A percentile compares a stretch with the other conserved stretches of the same genome.
Conservation (phyloP, 768 basidiomycete genomes). For the Inosperma sp. region DNA sequence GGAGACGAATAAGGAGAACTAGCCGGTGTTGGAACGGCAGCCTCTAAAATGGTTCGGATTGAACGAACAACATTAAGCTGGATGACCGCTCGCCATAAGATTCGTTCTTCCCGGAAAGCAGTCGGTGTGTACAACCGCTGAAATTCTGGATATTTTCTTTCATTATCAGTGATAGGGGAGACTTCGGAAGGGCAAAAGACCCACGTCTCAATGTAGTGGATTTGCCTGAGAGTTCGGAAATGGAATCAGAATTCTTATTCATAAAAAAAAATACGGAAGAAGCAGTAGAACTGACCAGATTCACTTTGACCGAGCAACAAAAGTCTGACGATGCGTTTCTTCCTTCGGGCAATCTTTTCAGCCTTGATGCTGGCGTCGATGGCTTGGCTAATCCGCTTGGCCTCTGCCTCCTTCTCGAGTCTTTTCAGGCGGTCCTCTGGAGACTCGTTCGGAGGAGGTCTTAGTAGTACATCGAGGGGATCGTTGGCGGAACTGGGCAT, state of each 20-base stretch:
- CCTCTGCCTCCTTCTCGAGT: conserved; percentile 60
- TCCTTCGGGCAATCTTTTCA: conserved; percentile 57
- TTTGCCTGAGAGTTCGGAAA: conserved; percentile 59
- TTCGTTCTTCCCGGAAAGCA: conserved; percentile 69
- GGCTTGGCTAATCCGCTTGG: conserved; percentile 55
- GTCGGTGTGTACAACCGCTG: conserved; percentile 71
- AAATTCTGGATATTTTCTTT: conserved; percentile 49
- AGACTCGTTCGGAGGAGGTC: conserved; percentile 50
- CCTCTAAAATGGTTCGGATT: conserved; percentile 66
- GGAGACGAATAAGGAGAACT: conserved; percentile 37
- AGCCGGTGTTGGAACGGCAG: conserved; percentile 34
- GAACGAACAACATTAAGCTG: conserved; percentile 81
- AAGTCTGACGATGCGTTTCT: conserved; percentile 66
- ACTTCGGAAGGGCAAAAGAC: conserved; percentile 26
- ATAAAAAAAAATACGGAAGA: not conserved
- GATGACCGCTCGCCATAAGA: conserved; percentile 80
- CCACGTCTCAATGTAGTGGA: conserved; percentile 77
- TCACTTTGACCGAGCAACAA: conserved; percentile 80
- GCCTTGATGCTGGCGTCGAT: conserved; percentile 74
- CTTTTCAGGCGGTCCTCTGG: no score
- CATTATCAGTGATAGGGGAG: not conserved
- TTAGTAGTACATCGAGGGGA: conserved; percentile 69
- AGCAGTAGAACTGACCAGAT: conserved; percentile 51
- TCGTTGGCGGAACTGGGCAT: conserved; percentile 46
- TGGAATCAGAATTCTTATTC: no score